A percentile compares a stretch with the other conserved stretches of the same genome.
Evolutionary conservation across 768 basidiomycete species (phyloP).

Genomic region (Mycena belliarum): DNA sequence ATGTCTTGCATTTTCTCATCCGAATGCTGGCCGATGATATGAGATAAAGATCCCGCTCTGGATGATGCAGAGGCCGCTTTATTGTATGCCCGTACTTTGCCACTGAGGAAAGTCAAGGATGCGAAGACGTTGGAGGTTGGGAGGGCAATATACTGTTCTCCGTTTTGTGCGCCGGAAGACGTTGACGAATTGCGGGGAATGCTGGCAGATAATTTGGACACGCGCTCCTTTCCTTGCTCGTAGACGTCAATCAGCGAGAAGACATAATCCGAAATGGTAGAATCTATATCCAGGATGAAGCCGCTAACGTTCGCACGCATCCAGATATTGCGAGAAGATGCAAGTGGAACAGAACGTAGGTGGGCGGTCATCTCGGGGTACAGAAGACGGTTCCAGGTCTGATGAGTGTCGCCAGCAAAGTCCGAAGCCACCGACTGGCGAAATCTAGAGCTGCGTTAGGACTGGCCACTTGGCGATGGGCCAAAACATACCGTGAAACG

Average conservation of each 20-base stretch:
- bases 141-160: constrained; percentile 35
- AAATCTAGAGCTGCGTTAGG: constrained; percentile 56
- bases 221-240: constrained; percentile 74
- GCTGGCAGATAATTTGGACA: constrained; percentile 64
- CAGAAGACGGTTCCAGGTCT: constrained; percentile 67
- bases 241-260: constrained; percentile 88
- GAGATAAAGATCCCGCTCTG: constrained; percentile 38
- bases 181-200: constrained; percentile 41
- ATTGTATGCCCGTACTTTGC: constrained; percentile 76
- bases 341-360: constrained; percentile 55
- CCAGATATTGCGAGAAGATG: constrained; percentile 54
- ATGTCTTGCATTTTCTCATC: constrained; percentile 55
- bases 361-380: constrained; percentile 84
- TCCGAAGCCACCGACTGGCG: constrained; percentile 70
- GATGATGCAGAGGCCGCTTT: constrained; percentile 41
- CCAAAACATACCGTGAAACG: constrained; percentile 58
- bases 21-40: constrained; percentile 40
- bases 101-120: constrained; percentile 79
- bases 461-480: constrained; percentile 3
- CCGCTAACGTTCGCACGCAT: constrained; percentile 76
- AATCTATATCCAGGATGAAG: constrained; percentile 83
- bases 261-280: constrained; percentile 73
- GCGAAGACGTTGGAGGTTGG: constrained; percentile 63
- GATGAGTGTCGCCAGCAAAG: constrained; percentile 69
- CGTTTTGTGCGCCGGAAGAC: neutral